Evolutionary conservation across 306 rosid genomes (phyloP), one percentile per base, ranked within the genome.

Genomic region (Lupinus albus): DNA sequence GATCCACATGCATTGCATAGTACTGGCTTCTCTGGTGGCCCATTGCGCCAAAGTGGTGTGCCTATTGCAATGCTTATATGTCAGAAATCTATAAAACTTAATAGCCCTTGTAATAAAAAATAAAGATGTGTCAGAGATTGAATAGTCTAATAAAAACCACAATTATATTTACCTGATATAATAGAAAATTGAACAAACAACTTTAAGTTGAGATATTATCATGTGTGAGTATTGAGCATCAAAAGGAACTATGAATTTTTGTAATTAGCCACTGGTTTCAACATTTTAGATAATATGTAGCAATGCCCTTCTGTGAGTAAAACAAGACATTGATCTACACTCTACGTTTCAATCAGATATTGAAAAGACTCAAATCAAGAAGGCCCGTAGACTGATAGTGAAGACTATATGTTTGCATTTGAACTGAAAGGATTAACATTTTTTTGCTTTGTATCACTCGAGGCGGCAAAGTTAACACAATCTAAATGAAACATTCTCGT

Each of bases 41-140:
- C 99, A 47, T 93, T 93, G 68, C 99, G 97, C 99, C 99, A 93
- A 64, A 93, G 95, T 33, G 99, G 99, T 59, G 99, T 93, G 86
- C 87, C 99, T 93, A 82, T 83, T 68, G 68, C 84, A 83, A 82
- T 62, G 61, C 41, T 73, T 55, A 45, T 59, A 55, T 67, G 73
- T 86, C 75, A 84, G 88, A 41, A 25, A 36, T 58, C 64, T 38
- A 72, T 60, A 9, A 50, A 72, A 45, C 53, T 38, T 52, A 44
- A 71, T 73, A 17, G 21, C 42, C 46, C 44, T 32, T 45, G 49
- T 41, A 35, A 61, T 69, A 42, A 75, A 67, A 51, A 70, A 70
- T 32, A 39, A 7, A 57, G 28, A 64, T 15, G 44, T 30, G 78
- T 61, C 62, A 58, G 55, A 14, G 14, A 42, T 61, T 13, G 28